Evolutionary conservation across 495 filamentous ascomycete genomes (phyloP).

Genomic region (Venustampulla echinocandica): DNA sequence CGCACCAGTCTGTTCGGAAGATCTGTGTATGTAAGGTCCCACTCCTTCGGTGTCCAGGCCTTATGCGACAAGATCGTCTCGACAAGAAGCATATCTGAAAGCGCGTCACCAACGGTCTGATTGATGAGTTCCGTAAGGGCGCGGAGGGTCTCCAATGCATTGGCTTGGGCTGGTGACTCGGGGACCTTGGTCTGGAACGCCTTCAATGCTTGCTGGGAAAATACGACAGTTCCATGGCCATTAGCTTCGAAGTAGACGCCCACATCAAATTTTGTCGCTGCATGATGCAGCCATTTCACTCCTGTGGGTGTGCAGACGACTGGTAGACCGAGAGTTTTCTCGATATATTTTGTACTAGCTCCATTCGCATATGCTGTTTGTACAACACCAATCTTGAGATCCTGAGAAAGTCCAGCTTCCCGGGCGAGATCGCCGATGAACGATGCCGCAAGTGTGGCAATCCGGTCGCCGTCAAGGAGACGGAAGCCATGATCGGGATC

Average conservation of each 20-base stretch:
- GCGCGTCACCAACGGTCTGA: slow-evolving; percentile 92
- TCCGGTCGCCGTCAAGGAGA: slow-evolving; percentile 92
- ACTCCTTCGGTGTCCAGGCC: slow-evolving; percentile 80
- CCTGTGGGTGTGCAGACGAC: slow-evolving; percentile 91
- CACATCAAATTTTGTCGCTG: slow-evolving; percentile 80
- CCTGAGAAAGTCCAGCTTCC: slow-evolving; percentile 64
- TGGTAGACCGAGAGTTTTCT: slow-evolving; percentile 77
- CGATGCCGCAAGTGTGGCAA: slow-evolving; percentile 85
- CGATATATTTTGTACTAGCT: slow-evolving; percentile 84
- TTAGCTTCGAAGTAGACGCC: slow-evolving; percentile 99
- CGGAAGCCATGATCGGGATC: slow-evolving; percentile 75
- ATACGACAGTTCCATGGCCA: slow-evolving; percentile 92
- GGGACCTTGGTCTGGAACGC: slow-evolving; percentile 69
- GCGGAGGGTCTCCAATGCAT: slow-evolving; percentile 68
- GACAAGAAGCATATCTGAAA: slow-evolving; percentile 92
- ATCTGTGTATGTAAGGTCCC: slow-evolving; percentile 90
- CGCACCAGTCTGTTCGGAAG: slow-evolving; percentile 90
- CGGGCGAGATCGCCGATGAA: slow-evolving; percentile 87
- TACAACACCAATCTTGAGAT: slow-evolving; percentile 83
- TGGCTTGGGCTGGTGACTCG: slow-evolving; percentile 83
- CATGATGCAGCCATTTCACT: slow-evolving; percentile 96
- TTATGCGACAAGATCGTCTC: slow-evolving; percentile 96
- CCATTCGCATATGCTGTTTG: slow-evolving; percentile 99
- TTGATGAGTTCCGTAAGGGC: slow-evolving; percentile 88
- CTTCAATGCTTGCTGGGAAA: slow-evolving; percentile 72